phyloP scores from a whole-genome alignment of 176 grass and related monocot species.

The Canna indica region DNA sequence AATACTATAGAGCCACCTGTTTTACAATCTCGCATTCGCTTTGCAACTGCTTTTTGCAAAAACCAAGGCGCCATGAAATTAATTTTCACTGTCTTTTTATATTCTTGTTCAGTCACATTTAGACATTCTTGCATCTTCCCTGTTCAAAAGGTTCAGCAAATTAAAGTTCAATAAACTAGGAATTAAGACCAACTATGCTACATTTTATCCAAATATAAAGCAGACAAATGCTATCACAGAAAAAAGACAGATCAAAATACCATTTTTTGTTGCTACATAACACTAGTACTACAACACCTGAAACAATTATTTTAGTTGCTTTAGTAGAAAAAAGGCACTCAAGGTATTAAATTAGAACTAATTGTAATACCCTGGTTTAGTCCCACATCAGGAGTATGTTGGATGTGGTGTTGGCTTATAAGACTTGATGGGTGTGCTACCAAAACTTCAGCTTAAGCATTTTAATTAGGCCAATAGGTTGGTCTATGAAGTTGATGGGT shows the following conservation, averaged over 20 bases:
- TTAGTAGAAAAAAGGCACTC: too few relatives aligned
- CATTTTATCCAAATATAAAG: neutral
- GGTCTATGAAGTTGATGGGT: too few relatives aligned
- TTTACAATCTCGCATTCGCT: slow-evolving; percentile 34
- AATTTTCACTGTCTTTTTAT: slow-evolving; percentile 50
- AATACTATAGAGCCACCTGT: slow-evolving; percentile 59
- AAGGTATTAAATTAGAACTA: too few relatives aligned
- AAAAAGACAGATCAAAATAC: neutral
- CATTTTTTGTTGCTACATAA: neutral
- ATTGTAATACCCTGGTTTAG: too few relatives aligned
- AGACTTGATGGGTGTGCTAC: too few relatives aligned
- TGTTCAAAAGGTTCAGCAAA: slow-evolving; percentile 16
- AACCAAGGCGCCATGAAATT: slow-evolving; percentile 78
- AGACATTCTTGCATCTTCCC: slow-evolving; percentile 64
- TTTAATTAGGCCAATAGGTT: too few relatives aligned
- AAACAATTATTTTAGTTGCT: neutral
- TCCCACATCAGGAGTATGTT: too few relatives aligned
- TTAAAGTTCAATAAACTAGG: neutral
- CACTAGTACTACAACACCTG: neutral
- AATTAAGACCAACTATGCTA: neutral
- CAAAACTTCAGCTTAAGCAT: too few relatives aligned
- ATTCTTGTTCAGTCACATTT: slow-evolving; percentile 46
- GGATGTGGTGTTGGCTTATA: too few relatives aligned
- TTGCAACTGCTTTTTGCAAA: slow-evolving; percentile 52
- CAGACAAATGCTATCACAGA: neutral